Evolutionary conservation across 2,329 filamentous ascomycete species (phyloP), one percentile per base, ranked within the genome.

Genomic region (Colletotrichum acutatum): DNA sequence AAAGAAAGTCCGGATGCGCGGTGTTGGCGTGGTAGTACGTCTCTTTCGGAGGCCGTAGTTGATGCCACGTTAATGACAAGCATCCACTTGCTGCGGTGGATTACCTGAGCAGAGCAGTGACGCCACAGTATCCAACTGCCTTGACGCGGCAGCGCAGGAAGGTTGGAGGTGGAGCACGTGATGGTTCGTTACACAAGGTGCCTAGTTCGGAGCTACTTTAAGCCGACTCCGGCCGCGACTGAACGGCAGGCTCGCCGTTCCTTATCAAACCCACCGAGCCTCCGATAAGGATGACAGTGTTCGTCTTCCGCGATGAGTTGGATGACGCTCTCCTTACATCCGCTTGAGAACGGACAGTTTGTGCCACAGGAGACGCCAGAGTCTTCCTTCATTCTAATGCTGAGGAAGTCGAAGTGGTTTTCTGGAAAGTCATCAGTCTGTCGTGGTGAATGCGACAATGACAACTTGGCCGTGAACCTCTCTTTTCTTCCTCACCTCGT

Each of bases 11-110:
- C 61, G 62, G 66, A 68, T 62, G 59, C 58, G 60, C 54, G 54
- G 52, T 59, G 71, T 62, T 65, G 54, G 66, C 24, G 61, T 71
- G 28, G 62, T 59, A 59, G 19, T 49, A 49, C 42, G 42, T 49
- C 42, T 49, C 42, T 62, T 67, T 66, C 58, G 69, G 66, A 75
- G 71, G 62, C 68, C 46, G 60, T 72, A 74, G 75, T 80, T 78
- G 78, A 79, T 79, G 79, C 79, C 79, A 80, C 79, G 79, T 80
- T 80, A 73, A 77, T 75, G 75, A 75, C 68, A 72, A 74, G 62
- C 68, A 74, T 59, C 63, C 63, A 68, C 49, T 73, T 49, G 22
- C 22, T 59, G 62, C 24, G n/a, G 53, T 64, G 62, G 71, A 71
- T 74, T 74, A 74, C 71, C 62, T 74, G 57, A 74, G 71, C 71